phyloP scores from a whole-genome alignment of 345 rosid species.

The Luvunga scandens region DNA sequence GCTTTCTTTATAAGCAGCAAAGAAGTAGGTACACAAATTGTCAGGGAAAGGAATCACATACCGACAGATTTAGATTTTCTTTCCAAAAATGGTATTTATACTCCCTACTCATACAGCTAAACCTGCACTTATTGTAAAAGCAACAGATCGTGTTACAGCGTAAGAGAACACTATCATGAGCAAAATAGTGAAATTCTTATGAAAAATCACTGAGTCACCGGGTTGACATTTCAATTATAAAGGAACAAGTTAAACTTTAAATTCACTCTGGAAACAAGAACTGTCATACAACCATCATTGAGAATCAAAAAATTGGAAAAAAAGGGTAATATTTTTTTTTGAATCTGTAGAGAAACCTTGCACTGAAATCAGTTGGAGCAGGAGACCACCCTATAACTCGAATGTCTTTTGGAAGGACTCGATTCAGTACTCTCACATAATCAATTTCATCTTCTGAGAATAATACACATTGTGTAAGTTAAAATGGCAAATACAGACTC shows the following conservation, averaged over 20 bases:
- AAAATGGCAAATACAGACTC: constrained; percentile 1
- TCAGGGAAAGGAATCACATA: constrained; percentile 24
- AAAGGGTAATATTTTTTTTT: neutral
- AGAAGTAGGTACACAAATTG: neutral
- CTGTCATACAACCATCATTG: neutral
- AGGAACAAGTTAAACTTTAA: neutral
- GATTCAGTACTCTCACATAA: constrained; percentile 82
- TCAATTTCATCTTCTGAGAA: constrained; percentile 70
- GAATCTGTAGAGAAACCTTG: constrained; percentile 58
- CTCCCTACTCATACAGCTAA: constrained; percentile 80
- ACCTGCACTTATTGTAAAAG: constrained; percentile 46
- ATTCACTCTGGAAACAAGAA: constrained; percentile 7
- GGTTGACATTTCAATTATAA: neutral
- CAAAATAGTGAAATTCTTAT: neutral
- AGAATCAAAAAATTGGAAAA: neutral
- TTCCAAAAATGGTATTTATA: constrained; percentile 85
- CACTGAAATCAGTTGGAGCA: constrained; percentile 74
- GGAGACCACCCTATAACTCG: constrained; percentile 94
- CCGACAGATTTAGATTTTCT: constrained; percentile 62
- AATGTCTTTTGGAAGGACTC: constrained; percentile 86
- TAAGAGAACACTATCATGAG: neutral
- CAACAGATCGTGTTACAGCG: constrained; percentile 8
- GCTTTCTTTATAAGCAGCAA: constrained; percentile 7
- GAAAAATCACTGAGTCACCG: neutral
- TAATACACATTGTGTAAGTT: constrained; percentile 17